Evolutionary conservation across 2,329 filamentous ascomycete species (phyloP), one percentile per base, ranked within the genome.

Genomic region (Chaetomiaceae sp.): DNA sequence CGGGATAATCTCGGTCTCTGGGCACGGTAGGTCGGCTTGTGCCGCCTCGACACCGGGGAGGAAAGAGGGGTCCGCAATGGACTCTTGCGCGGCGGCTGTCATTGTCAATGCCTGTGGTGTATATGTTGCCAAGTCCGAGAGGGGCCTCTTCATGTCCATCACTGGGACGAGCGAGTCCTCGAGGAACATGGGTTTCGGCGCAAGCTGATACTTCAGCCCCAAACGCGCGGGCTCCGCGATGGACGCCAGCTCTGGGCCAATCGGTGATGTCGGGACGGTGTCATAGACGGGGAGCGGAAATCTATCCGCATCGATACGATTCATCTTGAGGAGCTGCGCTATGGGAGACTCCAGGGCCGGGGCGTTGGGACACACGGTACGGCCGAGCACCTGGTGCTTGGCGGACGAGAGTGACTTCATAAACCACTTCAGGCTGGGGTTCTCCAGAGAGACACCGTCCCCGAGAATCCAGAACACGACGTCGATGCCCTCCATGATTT

Each of bases 381-480:
- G 68, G 1, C 89, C 85, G 16, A 89, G 87, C 14, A 99, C 76
- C 39, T 92, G 73, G 66, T 99, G 93, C 64, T 86, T 78, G 31
- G 87, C 67, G 14, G 79, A 63, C 2, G 73, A 65, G 57, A 81
- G 78, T 31, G 78, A 73, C 23, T 76, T 61, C 67, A 95, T 88
- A 64, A 96, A 96, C 2, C 77, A 69, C 50, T 77, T 76, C 16
- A 99, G 68, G 19, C 74, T 74, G 10, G 76, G 62, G 3, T 76
- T 71, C 6, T 77, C 37, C 12, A 52, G 20, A 72, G 39, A 38
- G 13, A 97, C 75, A 3, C 78, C 82, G 4, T 77, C 74, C 0
- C 88, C 89, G 21, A 96, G 76, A 20, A 89, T 83, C 92, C 93
- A 99, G 59, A 93, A 79, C 43, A 95, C 79, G 35, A 77, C 77